phyloP scores from a whole-genome alignment of 140 eudicot genomes.

The Bidens hawaiensis region DNA sequence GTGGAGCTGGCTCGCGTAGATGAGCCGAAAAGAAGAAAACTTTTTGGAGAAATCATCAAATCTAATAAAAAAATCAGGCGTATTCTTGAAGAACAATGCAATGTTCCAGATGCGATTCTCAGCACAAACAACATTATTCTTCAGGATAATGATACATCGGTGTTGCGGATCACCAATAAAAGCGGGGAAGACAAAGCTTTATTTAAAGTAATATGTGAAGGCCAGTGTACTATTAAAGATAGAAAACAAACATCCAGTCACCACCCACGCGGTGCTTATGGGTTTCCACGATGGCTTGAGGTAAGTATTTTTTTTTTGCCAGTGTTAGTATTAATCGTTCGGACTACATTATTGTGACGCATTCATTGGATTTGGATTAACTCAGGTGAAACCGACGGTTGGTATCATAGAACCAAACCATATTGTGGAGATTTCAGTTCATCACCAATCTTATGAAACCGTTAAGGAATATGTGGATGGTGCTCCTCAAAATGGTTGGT shows the following conservation, averaged over 20 bases:
- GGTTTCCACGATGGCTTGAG: constrained; percentile 98
- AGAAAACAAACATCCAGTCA: constrained; percentile 63
- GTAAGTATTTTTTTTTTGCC: constrained; percentile 31
- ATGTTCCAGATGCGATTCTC: constrained; percentile 76
- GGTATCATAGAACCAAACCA: constrained; percentile 78
- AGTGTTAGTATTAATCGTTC: background rate
- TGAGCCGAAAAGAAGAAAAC: constrained; percentile 81
- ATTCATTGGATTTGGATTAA: constrained; percentile 7
- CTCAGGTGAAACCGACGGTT: constrained; percentile 72
- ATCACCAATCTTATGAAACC: constrained; percentile 72
- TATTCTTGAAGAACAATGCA: constrained; percentile 47
- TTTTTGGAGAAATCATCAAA: constrained; percentile 64
- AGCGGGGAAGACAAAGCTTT: constrained; percentile 59
- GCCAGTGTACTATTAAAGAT: constrained; percentile 60
- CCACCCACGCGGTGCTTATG: constrained; percentile 74
- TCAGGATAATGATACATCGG: constrained; percentile 70
- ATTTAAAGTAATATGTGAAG: constrained; percentile 74
- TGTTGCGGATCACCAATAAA: constrained; percentile 81
- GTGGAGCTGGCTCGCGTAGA: constrained; percentile 96
- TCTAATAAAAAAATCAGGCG: constrained; percentile 54
- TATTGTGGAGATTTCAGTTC: constrained; percentile 68
- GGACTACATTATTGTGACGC: background rate
- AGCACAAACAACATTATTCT: constrained; percentile 95
- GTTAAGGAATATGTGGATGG: constrained; percentile 79
- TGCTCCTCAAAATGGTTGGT: constrained; percentile 74